Evolutionary conservation across 495 filamentous ascomycete genomes (phyloP), one percentile per base, ranked within the genome.

Genomic region (Astrothelium macrocarpum): DNA sequence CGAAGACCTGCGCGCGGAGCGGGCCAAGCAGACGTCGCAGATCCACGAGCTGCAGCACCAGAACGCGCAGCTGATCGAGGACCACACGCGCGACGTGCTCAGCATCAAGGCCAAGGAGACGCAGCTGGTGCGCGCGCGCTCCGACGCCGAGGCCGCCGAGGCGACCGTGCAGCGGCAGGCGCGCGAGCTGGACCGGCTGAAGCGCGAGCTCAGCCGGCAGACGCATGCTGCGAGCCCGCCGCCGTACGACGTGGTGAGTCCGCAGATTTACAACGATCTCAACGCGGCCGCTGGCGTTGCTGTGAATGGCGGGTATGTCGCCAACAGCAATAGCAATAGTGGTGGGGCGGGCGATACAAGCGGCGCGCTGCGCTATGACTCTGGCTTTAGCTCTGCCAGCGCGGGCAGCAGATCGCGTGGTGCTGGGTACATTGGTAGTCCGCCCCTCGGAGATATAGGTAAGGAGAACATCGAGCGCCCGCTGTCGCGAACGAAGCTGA

Each of bases 21-120:
- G 88, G 49, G 80, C 85, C 20, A 89, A 84, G 65, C 78, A 93
- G 11, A 81, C 80, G 46, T 91, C 88, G 0, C 88, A 93, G 65
- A 83, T 97, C 56, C 86, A 88, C 60, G 92, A 97, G 71, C 80
- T 97, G 1, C 90, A 93, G 73, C 91, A 95, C 67, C 88, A 96
- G 70, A 97, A 99, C 68, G 94, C 95, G 18, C 88, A 96, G 67
- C 80, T 97, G 18, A 97, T 97, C 60, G 95, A 99, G 76, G 94
- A 97, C 68, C 93, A 97, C 70, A 99, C 95, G 1, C 80, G 93
- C 59, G 94, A 97, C 71, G 90, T 96, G 11, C 81, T 99, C 25
- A 90, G 90, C 67, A 92, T 97, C 75, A 97, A 97, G 67, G 95
- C 95, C 36, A 99, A 99, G 74, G 95, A 97, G 73, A 97, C 95